Conservation (phyloP, 441 rosid species). For the Corymbia citriodora region DNA sequence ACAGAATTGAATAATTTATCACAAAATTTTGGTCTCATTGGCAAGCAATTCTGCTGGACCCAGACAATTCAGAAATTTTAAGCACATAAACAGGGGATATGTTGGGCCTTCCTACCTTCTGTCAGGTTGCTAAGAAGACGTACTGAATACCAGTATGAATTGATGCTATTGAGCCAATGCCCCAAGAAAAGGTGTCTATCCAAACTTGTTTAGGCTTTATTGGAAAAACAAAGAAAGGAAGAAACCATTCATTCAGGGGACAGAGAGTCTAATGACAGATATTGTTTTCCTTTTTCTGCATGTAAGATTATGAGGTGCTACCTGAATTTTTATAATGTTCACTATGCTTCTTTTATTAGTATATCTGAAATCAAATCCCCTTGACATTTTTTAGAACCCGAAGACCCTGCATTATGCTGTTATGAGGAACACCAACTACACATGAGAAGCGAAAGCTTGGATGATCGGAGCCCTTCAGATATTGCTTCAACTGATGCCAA, state of each 20-base stretch:
- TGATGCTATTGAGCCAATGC: background rate
- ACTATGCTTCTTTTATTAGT: background rate
- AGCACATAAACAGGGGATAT: background rate
- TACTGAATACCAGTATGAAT: background rate
- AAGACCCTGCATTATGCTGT: background rate
- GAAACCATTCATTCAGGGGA: background rate
- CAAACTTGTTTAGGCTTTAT: background rate
- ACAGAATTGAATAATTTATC: background rate
- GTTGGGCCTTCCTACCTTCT: background rate
- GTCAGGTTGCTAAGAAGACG: accelerated
- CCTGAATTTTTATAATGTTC: background rate
- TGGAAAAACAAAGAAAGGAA: background rate
- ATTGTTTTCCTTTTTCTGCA: background rate
- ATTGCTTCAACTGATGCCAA: background rate
- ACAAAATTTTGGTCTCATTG: background rate
- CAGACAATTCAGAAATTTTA: background rate
- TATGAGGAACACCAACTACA: background rate
- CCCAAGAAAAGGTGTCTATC: background rate
- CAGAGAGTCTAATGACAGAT: background rate
- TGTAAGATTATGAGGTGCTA: background rate
- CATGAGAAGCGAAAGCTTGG: background rate
- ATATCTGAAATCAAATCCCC: background rate
- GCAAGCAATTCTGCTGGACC: background rate
- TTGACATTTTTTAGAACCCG: background rate
- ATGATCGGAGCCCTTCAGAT: background rate